Evolutionary conservation across 371 early-diverging fungal species (phyloP).

Genomic region (Smittium culicis): DNA sequence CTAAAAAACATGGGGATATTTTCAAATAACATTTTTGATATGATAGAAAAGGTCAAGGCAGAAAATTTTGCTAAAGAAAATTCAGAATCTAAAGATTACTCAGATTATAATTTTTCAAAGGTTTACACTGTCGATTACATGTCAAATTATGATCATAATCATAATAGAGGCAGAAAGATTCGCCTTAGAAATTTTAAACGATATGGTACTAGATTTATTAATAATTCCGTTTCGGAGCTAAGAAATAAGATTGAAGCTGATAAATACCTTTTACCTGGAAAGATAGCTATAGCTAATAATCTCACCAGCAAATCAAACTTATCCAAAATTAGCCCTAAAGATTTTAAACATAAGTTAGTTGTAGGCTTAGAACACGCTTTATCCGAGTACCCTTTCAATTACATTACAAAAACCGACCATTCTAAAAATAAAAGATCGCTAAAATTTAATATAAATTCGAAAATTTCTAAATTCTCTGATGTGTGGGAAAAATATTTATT

Average conservation of each 20-base stretch:
- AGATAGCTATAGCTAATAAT: neutral
- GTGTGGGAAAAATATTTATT: slow-evolving; percentile 1
- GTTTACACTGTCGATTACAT: neutral
- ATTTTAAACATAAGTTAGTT: neutral
- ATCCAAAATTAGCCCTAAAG: neutral
- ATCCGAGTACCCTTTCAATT: neutral
- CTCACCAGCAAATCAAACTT: neutral
- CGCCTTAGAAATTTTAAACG: neutral
- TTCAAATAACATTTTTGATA: neutral
- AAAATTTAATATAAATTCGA: neutral
- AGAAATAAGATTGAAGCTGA: neutral
- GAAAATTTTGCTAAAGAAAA: neutral
- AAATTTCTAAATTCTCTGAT: neutral
- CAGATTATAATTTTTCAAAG: neutral
- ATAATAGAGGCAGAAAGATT: neutral
- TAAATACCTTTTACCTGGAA: too few species aligned
- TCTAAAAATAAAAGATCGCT: neutral
- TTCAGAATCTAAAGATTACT: neutral
- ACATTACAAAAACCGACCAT: neutral
- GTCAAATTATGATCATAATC: neutral
- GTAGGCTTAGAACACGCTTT: neutral
- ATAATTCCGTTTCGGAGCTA: neutral
- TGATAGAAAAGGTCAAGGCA: neutral
- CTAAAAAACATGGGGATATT: neutral
- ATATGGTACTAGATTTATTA: neutral